phyloP scores from a whole-genome alignment of 2,329 filamentous ascomycete genomes.

The Orbilia quercus region DNA sequence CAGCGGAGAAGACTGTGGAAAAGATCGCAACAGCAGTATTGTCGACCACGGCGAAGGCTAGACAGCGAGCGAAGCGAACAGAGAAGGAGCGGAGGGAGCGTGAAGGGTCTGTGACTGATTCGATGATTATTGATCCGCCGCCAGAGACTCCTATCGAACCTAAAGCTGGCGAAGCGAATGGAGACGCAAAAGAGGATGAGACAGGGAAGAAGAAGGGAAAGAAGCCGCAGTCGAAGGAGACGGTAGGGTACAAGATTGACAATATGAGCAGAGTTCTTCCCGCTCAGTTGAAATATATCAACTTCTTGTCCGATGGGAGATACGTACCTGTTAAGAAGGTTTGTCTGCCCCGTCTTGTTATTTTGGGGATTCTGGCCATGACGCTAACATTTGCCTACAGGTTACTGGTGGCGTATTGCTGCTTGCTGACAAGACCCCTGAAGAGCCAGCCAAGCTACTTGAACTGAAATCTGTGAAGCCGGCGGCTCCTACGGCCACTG shows the following conservation, averaged over 20 bases:
- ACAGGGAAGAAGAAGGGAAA: constrained; percentile 74
- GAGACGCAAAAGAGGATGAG: constrained; percentile 73
- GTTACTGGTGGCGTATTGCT: constrained; percentile 93
- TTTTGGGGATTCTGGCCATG: constrained; percentile 4
- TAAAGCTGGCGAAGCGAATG: constrained; percentile 70
- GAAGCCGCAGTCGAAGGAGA: constrained; percentile 95
- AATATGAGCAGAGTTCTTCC: constrained; percentile 97
- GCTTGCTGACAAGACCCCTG: constrained; percentile 83
- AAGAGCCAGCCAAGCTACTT: constrained; percentile 80
- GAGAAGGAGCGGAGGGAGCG: constrained; percentile 70
- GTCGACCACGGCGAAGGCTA: constrained; percentile 96
- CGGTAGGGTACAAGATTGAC: constrained; percentile 92
- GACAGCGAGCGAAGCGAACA: constrained; percentile 92
- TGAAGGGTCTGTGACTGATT: constrained; percentile 74
- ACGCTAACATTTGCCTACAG: constrained; percentile 65
- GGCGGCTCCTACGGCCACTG: constrained; percentile 56
- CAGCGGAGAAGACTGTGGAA: constrained; percentile 90
- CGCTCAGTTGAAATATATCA: constrained; percentile 93
- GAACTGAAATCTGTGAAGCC: constrained; percentile 91
- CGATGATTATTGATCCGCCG: constrained; percentile 91
- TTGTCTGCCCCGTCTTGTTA: constrained; percentile 61
- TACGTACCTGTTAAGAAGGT: constrained; percentile 96
- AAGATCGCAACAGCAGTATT: constrained; percentile 95
- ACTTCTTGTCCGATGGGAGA: constrained; percentile 80
- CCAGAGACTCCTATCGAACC: constrained; percentile 77